A percentile compares a stretch with the other conserved stretches of the same genome.
phyloP scores from a whole-genome alignment of 2,329 filamentous ascomycete genomes.

The Amesomyces nigricolor region DNA sequence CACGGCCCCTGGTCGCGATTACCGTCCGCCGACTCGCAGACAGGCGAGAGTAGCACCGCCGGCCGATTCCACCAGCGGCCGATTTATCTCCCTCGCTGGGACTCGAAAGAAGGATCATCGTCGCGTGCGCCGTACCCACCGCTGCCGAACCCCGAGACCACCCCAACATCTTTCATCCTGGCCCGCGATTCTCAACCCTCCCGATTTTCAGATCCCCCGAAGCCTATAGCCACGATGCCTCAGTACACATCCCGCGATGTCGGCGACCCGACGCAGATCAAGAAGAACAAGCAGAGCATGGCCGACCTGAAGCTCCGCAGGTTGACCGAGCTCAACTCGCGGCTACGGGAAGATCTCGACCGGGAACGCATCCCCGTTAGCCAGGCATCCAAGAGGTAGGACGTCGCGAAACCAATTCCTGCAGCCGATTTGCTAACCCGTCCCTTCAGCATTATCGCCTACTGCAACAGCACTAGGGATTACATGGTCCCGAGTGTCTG shows the following conservation, averaged over 20 bases:
- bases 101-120: slow-evolving; percentile 18
- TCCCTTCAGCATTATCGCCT: slow-evolving; percentile 76
- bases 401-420: slow-evolving; percentile 1
- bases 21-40: slow-evolving; percentile 13
- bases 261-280: slow-evolving; percentile 62
- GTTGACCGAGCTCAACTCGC: slow-evolving; percentile 93
- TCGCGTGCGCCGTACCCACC: slow-evolving; percentile 11
- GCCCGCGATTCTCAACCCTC: slow-evolving; percentile 1
- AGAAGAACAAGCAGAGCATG: slow-evolving; percentile 99
- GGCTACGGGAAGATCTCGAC: slow-evolving; percentile 91
- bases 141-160: slow-evolving; percentile 2
- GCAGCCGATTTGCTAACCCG: slow-evolving; percentile 1
- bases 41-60: slow-evolving; percentile 16
- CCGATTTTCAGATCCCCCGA: slow-evolving; percentile 7
- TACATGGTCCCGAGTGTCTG: slow-evolving; percentile 99
- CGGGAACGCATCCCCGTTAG: slow-evolving; percentile 93
- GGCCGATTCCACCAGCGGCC: slow-evolving; percentile 16
- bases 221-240: slow-evolving; percentile 47
- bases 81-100: slow-evolving; percentile 2
- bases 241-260: slow-evolving; percentile 63
- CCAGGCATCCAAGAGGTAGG: slow-evolving; percentile 81
- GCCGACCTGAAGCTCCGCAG: slow-evolving; percentile 95
- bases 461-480: slow-evolving; percentile 96
- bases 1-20: slow-evolving; percentile 14
- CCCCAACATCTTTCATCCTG: not conserved